These are phyloP conservation scores for Stachybotrys elegans DNA, from an alignment of 2,329 filamentous ascomycete genomes.

Conservation along the genomic window DNA sequence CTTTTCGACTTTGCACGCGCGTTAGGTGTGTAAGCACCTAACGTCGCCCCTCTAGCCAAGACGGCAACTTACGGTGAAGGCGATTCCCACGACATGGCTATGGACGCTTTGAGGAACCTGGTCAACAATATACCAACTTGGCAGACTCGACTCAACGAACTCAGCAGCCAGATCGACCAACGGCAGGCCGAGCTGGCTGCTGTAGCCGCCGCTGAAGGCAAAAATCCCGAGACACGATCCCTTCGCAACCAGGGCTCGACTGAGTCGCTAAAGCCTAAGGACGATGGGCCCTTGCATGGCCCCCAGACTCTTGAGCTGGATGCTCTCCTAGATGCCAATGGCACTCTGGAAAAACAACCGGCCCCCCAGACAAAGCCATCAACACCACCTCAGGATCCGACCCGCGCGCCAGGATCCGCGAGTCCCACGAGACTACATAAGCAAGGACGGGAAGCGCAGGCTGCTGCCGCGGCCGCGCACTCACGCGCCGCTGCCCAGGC, in stretches of 20 bases:
- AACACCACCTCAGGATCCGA: slow-evolving; percentile 5
- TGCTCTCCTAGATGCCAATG: slow-evolving; percentile 10
- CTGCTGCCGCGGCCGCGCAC: slow-evolving; percentile 34
- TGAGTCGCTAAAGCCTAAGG: slow-evolving; percentile 46
- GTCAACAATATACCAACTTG: slow-evolving; percentile 54
- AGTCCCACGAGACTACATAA: slow-evolving; percentile 19
- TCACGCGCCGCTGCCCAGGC: slow-evolving; percentile 41
- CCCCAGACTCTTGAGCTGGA: slow-evolving; percentile 12
- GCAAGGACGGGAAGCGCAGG: slow-evolving; percentile 31
- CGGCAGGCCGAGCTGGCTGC: slow-evolving; percentile 57
- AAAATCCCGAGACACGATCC: slow-evolving; percentile 30
- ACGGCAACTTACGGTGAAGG: slow-evolving; percentile 22
- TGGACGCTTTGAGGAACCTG: slow-evolving; percentile 53
- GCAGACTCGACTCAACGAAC: slow-evolving; percentile 53
- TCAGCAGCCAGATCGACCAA: slow-evolving; percentile 55
- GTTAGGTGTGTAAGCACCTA: slow-evolving; percentile 27
- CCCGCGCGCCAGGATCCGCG: background rate
- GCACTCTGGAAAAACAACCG: slow-evolving; percentile 3
- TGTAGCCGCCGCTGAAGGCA: slow-evolving; percentile 26
- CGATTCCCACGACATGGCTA: slow-evolving; percentile 33
- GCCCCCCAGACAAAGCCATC: slow-evolving; percentile 1
- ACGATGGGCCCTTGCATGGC: slow-evolving; percentile 30
- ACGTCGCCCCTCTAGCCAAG: slow-evolving; percentile 20
- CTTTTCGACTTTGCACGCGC: slow-evolving; percentile 13
- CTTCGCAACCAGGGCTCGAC: slow-evolving; percentile 48